Percentiles rank a stretch among this genome's conserved stretches.
phyloP scores from a whole-genome alignment of 805 yeast species.

The Cephaloascus albidus region DNA sequence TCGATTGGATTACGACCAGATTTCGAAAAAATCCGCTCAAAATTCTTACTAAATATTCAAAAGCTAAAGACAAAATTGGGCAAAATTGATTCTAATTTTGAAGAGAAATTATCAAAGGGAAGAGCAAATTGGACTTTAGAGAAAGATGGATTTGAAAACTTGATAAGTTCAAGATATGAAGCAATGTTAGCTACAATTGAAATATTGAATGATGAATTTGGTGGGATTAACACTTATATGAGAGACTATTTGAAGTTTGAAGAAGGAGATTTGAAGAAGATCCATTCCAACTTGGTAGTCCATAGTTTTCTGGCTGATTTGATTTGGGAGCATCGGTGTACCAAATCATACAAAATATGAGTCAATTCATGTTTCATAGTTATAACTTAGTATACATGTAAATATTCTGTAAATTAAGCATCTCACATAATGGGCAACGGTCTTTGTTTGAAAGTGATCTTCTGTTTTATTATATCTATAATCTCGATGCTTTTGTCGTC shows the following conservation, averaged over 20 bases:
- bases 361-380: too few species aligned
- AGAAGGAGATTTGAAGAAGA: conserved; percentile 28
- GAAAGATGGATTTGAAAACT: conserved; percentile 46
- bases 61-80: conserved; percentile 17
- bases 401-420: too few species aligned
- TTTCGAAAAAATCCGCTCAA: conserved; percentile 23
- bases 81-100: conserved; percentile 11
- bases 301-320: background rate
- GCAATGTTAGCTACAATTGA: conserved; percentile 60
- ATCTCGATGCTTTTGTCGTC: conserved; percentile 31
- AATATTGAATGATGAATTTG: conserved; percentile 40
- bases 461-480: conserved; percentile 49
- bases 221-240: conserved; percentile 43
- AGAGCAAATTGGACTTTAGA: conserved; percentile 31
- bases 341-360: background rate
- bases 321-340: background rate
- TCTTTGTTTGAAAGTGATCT: conserved; percentile 54
- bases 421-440: conserved; percentile 76
- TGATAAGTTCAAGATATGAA: conserved; percentile 57
- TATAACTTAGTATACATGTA: too few species aligned
- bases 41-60: conserved; percentile 21
- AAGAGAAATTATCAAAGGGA: conserved; percentile 19
- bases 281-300: conserved; percentile 18
- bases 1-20: conserved; percentile 52
- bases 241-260: conserved; percentile 31